Conservation (phyloP, 2,329 filamentous ascomycete genomes). For the Claviceps lovelessii region DNA sequence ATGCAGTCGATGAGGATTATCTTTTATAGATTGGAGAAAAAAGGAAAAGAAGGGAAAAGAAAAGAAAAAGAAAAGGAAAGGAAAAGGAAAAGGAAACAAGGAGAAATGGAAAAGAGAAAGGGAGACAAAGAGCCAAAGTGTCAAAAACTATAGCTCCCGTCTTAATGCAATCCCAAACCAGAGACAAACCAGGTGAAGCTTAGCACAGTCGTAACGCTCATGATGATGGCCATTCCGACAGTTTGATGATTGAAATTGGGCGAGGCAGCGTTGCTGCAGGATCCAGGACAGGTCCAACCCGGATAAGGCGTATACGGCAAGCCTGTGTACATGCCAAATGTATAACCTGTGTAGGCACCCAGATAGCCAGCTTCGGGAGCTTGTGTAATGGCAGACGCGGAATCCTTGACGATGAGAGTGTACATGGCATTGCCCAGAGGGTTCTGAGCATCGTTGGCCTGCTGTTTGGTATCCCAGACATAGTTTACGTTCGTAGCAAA, state of each 20-base stretch:
- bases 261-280: conserved; percentile 43
- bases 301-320: conserved; percentile 35
- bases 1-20: not conserved
- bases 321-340: conserved; percentile 43
- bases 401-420: conserved; percentile 48
- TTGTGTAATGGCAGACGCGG: conserved; percentile 36
- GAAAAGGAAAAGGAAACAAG: not conserved
- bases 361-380: conserved; percentile 42
- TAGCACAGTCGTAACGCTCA: conserved; percentile 41
- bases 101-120: not conserved
- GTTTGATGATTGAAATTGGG: conserved; percentile 32
- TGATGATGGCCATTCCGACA: conserved; percentile 35
- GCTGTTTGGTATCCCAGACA: conserved; percentile 43
- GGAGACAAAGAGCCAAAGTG: not conserved
- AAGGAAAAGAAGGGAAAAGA: not conserved
- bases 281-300: conserved; percentile 42
- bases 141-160: not conserved
- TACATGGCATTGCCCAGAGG: conserved; percentile 42
- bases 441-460: conserved; percentile 28
- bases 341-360: conserved; percentile 31
- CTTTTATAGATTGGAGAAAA: not conserved
- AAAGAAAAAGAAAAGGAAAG: not conserved
- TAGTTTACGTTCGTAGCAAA: conserved; percentile 35
- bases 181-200: conserved; percentile 52
- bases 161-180: conserved; percentile 28